A percentile compares a stretch with the other conserved stretches of the same genome.
Evolutionary conservation across 2,329 filamentous ascomycete species (phyloP).

Genomic region (Aspergillus jensenii): DNA sequence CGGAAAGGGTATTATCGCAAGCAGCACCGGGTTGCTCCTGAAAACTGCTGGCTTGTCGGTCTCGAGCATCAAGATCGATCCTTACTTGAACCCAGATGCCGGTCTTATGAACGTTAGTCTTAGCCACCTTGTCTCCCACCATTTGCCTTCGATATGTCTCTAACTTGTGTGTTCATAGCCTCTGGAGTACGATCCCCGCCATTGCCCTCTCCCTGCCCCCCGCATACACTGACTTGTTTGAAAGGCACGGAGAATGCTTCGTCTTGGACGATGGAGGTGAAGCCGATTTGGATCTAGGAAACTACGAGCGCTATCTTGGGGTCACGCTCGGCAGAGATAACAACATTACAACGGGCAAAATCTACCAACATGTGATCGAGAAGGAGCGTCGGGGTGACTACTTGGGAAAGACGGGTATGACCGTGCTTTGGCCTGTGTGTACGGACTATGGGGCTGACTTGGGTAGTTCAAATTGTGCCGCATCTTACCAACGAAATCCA

Average conservation of each 20-base stretch:
- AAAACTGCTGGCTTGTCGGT: conserved; percentile 30
- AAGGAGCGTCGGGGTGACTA: conserved; percentile 73
- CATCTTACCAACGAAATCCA: conserved; percentile 91
- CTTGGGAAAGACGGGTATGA: conserved; percentile 67
- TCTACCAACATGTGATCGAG: conserved; percentile 86
- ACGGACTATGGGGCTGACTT: conserved; percentile 2
- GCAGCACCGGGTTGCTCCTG: conserved; percentile 32
- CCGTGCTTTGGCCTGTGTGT: not conserved
- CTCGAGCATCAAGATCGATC: conserved; percentile 50
- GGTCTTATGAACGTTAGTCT: conserved; percentile 66
- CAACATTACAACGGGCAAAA: conserved; percentile 97
- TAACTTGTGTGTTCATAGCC: conserved; percentile 2
- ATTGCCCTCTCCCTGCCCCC: not conserved
- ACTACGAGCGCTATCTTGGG: conserved; percentile 79
- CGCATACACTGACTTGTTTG: conserved; percentile 9
- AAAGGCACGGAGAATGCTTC: conserved; percentile 17
- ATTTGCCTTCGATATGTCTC: conserved; percentile 16
- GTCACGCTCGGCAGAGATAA: conserved; percentile 80
- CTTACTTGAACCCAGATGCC: conserved; percentile 76
- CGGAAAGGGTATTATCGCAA: conserved; percentile 67
- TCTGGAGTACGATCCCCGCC: conserved; percentile 14
- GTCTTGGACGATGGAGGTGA: conserved; percentile 59
- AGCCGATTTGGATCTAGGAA: conserved; percentile 71
- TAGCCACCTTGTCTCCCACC: not conserved
- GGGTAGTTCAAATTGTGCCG: conserved; percentile 76